These are phyloP conservation scores for Exophiala sideris DNA, from an alignment of 2,329 filamentous ascomycete genomes.

Conservation along the genomic window DNA sequence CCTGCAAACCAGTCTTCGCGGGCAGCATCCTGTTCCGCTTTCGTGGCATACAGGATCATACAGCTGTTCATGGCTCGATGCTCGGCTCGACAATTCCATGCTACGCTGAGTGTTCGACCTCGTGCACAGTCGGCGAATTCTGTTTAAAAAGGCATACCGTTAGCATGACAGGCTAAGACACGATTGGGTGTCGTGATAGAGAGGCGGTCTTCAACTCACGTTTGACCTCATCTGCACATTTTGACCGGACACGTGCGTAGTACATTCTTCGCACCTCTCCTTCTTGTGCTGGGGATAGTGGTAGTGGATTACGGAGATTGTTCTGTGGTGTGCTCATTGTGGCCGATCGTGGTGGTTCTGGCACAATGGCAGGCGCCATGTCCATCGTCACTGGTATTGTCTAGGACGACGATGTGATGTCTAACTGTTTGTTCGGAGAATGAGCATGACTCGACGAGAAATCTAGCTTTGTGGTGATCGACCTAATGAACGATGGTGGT, in stretches of 20 bases:
- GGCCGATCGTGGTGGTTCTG: constrained; percentile 10
- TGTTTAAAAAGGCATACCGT: constrained; percentile 36
- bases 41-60: constrained; percentile 90
- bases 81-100: constrained; percentile 77
- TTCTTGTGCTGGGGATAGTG: constrained; percentile 78
- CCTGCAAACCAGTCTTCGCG: constrained; percentile 89
- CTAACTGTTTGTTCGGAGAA: no score
- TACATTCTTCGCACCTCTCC: constrained; percentile 76
- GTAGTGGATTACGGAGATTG: constrained; percentile 68
- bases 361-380: constrained; percentile 20
- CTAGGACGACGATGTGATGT: not conserved
- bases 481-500: not conserved
- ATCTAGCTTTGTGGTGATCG: not conserved
- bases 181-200: not conserved
- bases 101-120: constrained; percentile 79
- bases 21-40: constrained; percentile 79
- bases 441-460: constrained; percentile 1
- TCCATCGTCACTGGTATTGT: constrained; percentile 11
- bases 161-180: not conserved
- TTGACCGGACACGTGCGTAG: constrained; percentile 70
- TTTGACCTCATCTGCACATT: constrained; percentile 76
- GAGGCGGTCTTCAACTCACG: constrained; percentile 45
- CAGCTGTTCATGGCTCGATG: constrained; percentile 88
- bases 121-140: constrained; percentile 89
- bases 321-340: constrained; percentile 6